Evolutionary conservation across 257 asterid genomes (phyloP).

Genomic region (Solanum piurae): DNA sequence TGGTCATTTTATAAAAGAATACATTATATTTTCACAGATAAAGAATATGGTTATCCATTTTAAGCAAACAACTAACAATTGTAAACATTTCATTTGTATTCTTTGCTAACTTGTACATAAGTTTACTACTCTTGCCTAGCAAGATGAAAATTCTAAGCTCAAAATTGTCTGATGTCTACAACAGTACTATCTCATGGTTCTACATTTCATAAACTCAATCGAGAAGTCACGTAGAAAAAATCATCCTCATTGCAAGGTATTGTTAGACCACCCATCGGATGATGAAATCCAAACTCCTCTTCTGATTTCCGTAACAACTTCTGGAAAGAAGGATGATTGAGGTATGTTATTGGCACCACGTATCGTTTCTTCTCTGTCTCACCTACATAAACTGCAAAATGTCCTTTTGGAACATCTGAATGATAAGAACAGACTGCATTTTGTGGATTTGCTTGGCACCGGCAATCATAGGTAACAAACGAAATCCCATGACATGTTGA

Average conservation of each 20-base stretch:
- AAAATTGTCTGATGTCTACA: background rate
- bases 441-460: background rate
- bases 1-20: background rate
- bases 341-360: conserved; percentile 1
- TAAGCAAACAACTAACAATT: background rate
- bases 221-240: background rate
- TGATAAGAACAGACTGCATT: background rate
- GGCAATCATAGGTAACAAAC: background rate
- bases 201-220: background rate
- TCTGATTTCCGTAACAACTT: background rate
- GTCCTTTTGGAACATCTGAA: conserved; percentile 6
- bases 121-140: background rate
- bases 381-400: conserved; percentile 3
- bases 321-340: conserved; percentile 7
- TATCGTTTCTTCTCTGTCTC: background rate
- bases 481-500: background rate
- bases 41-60: background rate
- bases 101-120: background rate
- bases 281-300: conserved; percentile 7
- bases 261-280: background rate
- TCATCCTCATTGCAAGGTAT: background rate
- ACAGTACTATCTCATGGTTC: background rate
- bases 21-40: background rate
- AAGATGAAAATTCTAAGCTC: background rate
- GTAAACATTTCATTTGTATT: background rate